These are phyloP conservation scores for Teunomyces pallodes DNA, from an alignment of 805 yeast genomes.

Conservation along the genomic window DNA sequence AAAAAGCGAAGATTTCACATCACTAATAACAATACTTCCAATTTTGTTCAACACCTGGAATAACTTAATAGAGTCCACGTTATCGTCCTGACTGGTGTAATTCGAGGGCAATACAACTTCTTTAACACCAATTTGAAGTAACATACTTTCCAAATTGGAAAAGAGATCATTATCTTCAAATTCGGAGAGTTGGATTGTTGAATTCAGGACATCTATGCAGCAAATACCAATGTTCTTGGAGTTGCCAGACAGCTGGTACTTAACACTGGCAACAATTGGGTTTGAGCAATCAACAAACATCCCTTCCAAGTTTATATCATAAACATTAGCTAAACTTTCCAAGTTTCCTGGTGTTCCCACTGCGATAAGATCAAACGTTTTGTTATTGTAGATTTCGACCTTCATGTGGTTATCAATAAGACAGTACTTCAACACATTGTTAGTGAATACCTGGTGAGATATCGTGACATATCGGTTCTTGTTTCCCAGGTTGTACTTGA, in stretches of 20 bases:
- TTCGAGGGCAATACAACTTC: conserved; percentile 67
- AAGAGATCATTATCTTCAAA: conserved; percentile 74
- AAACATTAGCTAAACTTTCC: conserved; percentile 43
- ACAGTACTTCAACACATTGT: conserved; percentile 58
- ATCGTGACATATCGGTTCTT: conserved; percentile 64
- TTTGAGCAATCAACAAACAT: conserved; percentile 48
- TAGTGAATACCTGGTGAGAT: conserved; percentile 69
- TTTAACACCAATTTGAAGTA: conserved; percentile 86
- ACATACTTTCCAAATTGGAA: conserved; percentile 79
- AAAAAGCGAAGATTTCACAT: conserved; percentile 56
- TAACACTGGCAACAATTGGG: conserved; percentile 41
- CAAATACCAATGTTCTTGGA: conserved; percentile 69
- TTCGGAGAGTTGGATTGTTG: conserved; percentile 68
- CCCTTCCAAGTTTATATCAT: conserved; percentile 54
- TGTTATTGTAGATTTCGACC: conserved; percentile 71
- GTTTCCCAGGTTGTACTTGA: conserved; percentile 55
- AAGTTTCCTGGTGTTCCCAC: conserved; percentile 91
- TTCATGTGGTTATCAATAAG: conserved; percentile 71
- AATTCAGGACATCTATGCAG: conserved; percentile 69
- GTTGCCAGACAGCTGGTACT: conserved; percentile 32
- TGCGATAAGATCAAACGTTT: conserved; percentile 53
- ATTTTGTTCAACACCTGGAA: conserved; percentile 66
- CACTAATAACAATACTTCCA: conserved; percentile 71
- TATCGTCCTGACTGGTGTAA: conserved; percentile 33
- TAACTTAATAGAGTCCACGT: conserved; percentile 62